phyloP scores from a whole-genome alignment of 768 basidiomycete genomes.

The Paxillus ammoniavirescens region DNA sequence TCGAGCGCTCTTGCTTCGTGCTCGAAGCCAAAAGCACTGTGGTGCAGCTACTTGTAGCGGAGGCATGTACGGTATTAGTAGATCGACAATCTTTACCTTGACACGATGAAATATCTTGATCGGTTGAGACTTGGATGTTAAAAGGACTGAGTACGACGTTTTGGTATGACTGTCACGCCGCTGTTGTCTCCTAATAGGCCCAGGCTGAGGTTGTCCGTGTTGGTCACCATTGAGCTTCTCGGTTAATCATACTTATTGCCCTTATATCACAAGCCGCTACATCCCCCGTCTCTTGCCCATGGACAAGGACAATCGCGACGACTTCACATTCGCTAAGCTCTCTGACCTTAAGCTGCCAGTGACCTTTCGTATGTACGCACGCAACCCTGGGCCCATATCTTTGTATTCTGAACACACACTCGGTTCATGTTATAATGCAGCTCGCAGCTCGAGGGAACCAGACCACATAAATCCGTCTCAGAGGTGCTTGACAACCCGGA shows the following conservation, averaged over 20 bases:
- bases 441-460: constrained; percentile 82
- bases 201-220: too few species aligned
- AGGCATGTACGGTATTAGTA: constrained; percentile 18
- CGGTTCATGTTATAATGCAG: constrained; percentile 35
- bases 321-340: constrained; percentile 90
- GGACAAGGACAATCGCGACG: constrained; percentile 72
- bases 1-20: constrained; percentile 12
- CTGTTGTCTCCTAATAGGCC: too few species aligned
- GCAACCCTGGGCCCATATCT: not conserved
- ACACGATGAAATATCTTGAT: too few species aligned
- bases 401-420: not conserved
- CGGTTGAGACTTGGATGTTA: too few species aligned
- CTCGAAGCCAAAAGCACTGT: constrained; percentile 24
- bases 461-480: constrained; percentile 68
- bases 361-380: constrained; percentile 75
- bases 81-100: too few species aligned
- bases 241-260: too few species aligned
- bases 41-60: constrained; percentile 20
- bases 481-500: constrained; percentile 85
- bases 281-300: constrained; percentile 24
- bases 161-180: not conserved
- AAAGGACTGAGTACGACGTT: not conserved
- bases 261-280: too few species aligned
- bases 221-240: too few species aligned
- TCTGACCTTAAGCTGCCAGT: constrained; percentile 87